phyloP scores from a whole-genome alignment of 768 basidiomycete genomes.

The Mycena albidolilacea region DNA sequence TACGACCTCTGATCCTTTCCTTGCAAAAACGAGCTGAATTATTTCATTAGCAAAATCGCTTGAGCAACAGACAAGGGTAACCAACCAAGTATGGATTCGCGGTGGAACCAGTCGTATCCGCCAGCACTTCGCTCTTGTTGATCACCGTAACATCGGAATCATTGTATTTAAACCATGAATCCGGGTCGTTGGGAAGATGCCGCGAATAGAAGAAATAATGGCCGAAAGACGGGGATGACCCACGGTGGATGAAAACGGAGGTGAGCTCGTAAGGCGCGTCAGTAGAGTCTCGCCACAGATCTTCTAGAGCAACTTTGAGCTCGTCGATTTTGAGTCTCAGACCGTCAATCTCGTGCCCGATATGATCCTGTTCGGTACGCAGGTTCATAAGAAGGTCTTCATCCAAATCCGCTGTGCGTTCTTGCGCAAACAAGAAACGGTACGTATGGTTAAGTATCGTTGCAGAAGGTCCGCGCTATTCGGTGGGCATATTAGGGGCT shows the following conservation, averaged over 20 bases:
- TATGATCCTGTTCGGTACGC: constrained; percentile 64
- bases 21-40: constrained; percentile 83
- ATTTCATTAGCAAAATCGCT: constrained; percentile 24
- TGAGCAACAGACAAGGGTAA: constrained; percentile 16
- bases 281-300: constrained; percentile 78
- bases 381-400: constrained; percentile 69
- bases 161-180: constrained; percentile 97
- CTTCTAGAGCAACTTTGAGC: constrained; percentile 81
- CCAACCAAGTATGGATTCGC: constrained; percentile 93
- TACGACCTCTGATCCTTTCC: constrained; percentile 84
- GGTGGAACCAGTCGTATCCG: constrained; percentile 90
- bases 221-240: constrained; percentile 87
- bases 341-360: constrained; percentile 71
- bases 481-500: constrained; percentile 1
- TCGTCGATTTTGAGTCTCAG: constrained; percentile 63
- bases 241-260: constrained; percentile 96
- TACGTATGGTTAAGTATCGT: constrained; percentile 69
- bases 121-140: constrained; percentile 85
- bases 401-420: constrained; percentile 66
- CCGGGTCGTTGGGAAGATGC: constrained; percentile 82
- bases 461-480: constrained; percentile 73
- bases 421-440: constrained; percentile 70
- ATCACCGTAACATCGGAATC: constrained; percentile 89
- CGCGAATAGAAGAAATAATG: constrained; percentile 98
- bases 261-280: constrained; percentile 89